Evolutionary conservation across 2,329 filamentous ascomycete species (phyloP), one percentile per base, ranked within the genome.

Genomic region (Sclerotinia minor): DNA sequence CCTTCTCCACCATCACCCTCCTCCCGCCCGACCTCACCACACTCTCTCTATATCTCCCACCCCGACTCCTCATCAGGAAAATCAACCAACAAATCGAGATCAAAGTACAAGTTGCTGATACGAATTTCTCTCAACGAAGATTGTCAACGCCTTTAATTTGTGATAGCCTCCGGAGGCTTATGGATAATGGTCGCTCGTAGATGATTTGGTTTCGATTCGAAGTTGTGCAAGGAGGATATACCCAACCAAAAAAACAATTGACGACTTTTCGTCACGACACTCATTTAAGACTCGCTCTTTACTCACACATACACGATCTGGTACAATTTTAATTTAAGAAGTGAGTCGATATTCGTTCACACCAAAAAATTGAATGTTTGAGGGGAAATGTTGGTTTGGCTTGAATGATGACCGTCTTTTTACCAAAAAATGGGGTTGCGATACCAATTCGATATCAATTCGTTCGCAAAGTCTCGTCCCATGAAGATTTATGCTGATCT

Each of bases 231-330:
- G 65, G 64, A 73, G 64, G 72, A 41, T 69, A 66, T 67, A 68
- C 65, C 58, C 55, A 65, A 58, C 66, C 35, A 47, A 54, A 54
- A 54, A 29, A 64, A 9, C 53, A 68, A 67, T 68, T 67, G 75
- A 75, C 75, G 75, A 76, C 65, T 73, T 76, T 71, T 77, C 76
- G 76, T 77, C 76, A 76, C 75, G 69, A 77, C 76, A 75, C 75
- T 78, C 76, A 58, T 78, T 77, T 76, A 71, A 73, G 71, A 68
- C 67, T 69, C 54, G 55, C 68, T 60, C 59, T 72, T 70, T 71
- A 70, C 17, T 26, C 45, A 52, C 24, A 38, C 45, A 52, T 32
- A 26, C 26, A 61, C 64, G 21, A 49, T 61, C 35, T 53, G 64
- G 9, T 53, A 45, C 44, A 29, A 61, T 67, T 53, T 53, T 53